Conservation (phyloP, 768 basidiomycete species). For the Kwoniella shandongensis region DNA sequence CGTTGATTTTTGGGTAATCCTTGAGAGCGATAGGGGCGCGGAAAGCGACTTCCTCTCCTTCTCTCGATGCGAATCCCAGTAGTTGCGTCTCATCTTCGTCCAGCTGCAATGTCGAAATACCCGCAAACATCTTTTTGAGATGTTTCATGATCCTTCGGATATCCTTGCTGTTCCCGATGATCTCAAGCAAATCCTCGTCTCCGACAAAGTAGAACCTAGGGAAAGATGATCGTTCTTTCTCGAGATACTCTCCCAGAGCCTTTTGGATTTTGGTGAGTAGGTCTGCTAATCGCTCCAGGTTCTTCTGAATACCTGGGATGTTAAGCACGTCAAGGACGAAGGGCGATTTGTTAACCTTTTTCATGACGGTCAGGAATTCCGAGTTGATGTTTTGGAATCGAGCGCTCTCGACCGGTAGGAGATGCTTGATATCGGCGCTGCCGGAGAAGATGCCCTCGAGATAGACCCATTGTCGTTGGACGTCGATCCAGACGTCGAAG, state of each 20-base stretch:
- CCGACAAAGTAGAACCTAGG: slow-evolving; percentile 99
- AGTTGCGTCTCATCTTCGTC: slow-evolving; percentile 76
- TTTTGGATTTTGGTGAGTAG: slow-evolving; percentile 98
- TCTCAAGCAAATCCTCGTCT: slow-evolving; percentile 96
- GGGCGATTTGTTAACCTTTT: slow-evolving; percentile 98
- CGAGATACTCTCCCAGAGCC: slow-evolving; percentile 96
- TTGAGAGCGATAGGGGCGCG: slow-evolving; percentile 78
- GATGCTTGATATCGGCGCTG: slow-evolving; percentile 98
- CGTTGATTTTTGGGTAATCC: slow-evolving; percentile 96
- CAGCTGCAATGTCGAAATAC: slow-evolving; percentile 81
- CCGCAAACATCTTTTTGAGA: slow-evolving; percentile 99
- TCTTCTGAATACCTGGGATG: slow-evolving; percentile 94
- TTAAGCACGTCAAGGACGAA: slow-evolving; percentile 96
- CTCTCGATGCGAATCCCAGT: slow-evolving; percentile 88
- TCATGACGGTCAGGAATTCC: slow-evolving; percentile 97
- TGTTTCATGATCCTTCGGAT: slow-evolving; percentile 98
- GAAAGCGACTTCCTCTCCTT: slow-evolving; percentile 91
- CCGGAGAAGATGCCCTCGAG: slow-evolving; percentile 99
- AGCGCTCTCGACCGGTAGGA: slow-evolving; percentile 94
- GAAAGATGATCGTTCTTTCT: slow-evolving; percentile 95
- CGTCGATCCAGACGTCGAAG: slow-evolving; percentile 99
- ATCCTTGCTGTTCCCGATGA: slow-evolving; percentile 99
- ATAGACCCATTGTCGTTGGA: slow-evolving; percentile 99
- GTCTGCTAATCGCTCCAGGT: slow-evolving; percentile 91
- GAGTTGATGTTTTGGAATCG: slow-evolving; percentile 98